phyloP scores from a whole-genome alignment of 352 stramenopile genomes.

The Plasmopara viticola region DNA sequence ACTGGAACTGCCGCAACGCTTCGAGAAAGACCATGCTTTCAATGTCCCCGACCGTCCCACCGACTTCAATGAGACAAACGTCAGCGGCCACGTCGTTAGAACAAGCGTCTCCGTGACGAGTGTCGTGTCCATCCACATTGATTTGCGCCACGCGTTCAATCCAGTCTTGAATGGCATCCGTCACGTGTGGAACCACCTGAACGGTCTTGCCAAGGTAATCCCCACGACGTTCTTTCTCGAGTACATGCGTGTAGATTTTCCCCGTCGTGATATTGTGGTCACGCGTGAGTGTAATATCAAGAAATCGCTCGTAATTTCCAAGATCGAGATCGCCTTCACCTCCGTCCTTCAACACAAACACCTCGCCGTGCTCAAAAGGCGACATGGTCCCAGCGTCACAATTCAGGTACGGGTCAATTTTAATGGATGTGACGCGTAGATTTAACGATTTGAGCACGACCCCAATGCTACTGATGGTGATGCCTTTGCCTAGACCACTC shows the following conservation, averaged over 20 bases:
- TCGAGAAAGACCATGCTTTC: constrained; percentile 99
- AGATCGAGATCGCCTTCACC: constrained; percentile 96
- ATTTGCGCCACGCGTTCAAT: constrained; percentile 97
- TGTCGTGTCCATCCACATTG: constrained; percentile 83
- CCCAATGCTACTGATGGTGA: constrained; percentile 98
- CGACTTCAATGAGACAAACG: constrained; percentile 99
- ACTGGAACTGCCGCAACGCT: constrained; percentile 98
- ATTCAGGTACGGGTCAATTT: constrained; percentile 99
- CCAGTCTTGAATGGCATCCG: constrained; percentile 93
- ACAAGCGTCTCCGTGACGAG: constrained; percentile 11
- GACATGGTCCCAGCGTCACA: constrained; percentile 97
- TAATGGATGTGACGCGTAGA: constrained; percentile 95
- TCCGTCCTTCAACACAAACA: constrained; percentile 97
- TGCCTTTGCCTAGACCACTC: constrained; percentile 98
- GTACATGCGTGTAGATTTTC: constrained; percentile 96
- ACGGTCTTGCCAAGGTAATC: constrained; percentile 99
- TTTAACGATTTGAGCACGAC: constrained; percentile 95
- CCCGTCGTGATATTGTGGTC: constrained; percentile 99
- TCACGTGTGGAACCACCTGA: constrained; percentile 97
- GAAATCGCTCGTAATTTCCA: constrained; percentile 99
- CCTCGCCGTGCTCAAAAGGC: constrained; percentile 94
- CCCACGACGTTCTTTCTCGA: constrained; percentile 92
- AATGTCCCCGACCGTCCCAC: constrained; percentile 99
- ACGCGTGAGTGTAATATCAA: constrained; percentile 91
- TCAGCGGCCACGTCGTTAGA: constrained; percentile 69